phyloP scores from a whole-genome alignment of 805 yeast genomes.

The Ogataea trehaloabstinens region DNA sequence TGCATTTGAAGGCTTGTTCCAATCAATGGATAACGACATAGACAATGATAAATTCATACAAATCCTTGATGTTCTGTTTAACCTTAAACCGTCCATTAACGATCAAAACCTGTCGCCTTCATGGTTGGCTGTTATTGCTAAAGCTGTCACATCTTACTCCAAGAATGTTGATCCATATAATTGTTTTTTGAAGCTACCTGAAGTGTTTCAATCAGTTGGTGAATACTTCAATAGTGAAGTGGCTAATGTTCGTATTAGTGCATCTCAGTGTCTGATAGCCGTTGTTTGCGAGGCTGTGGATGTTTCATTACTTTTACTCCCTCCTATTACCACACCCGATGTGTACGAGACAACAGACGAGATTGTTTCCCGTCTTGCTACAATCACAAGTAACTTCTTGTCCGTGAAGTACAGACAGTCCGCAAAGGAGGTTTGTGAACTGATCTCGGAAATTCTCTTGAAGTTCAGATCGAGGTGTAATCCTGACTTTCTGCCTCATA shows the following conservation, averaged over 20 bases:
- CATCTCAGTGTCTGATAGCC: constrained; percentile 85
- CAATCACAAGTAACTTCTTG: constrained; percentile 52
- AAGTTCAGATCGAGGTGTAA: constrained; percentile 64
- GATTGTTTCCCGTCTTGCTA: constrained; percentile 49
- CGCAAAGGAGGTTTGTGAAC: constrained; percentile 69
- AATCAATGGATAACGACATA: constrained; percentile 49
- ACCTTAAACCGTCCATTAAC: constrained; percentile 74
- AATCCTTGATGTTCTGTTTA: constrained; percentile 69
- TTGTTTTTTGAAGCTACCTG: constrained; percentile 57
- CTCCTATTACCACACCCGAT: constrained; percentile 47
- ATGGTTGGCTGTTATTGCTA: constrained; percentile 93
- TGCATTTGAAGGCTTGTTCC: constrained; percentile 79
- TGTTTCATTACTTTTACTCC: constrained; percentile 53
- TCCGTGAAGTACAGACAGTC: constrained; percentile 75
- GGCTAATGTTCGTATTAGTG: constrained; percentile 63
- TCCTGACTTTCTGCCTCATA: constrained; percentile 65
- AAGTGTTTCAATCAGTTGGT: constrained; percentile 53
- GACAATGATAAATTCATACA: constrained; percentile 62
- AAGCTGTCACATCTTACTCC: constrained; percentile 61
- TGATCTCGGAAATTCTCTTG: constrained; percentile 59
- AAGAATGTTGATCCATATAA: constrained; percentile 43
- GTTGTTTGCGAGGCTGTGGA: constrained; percentile 66
- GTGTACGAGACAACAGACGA: constrained; percentile 57
- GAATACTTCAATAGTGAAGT: constrained; percentile 68
- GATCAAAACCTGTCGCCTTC: constrained; percentile 88